Evolutionary conservation across 2,329 filamentous ascomycete species (phyloP).

Genomic region (Colletotrichum spinosum): DNA sequence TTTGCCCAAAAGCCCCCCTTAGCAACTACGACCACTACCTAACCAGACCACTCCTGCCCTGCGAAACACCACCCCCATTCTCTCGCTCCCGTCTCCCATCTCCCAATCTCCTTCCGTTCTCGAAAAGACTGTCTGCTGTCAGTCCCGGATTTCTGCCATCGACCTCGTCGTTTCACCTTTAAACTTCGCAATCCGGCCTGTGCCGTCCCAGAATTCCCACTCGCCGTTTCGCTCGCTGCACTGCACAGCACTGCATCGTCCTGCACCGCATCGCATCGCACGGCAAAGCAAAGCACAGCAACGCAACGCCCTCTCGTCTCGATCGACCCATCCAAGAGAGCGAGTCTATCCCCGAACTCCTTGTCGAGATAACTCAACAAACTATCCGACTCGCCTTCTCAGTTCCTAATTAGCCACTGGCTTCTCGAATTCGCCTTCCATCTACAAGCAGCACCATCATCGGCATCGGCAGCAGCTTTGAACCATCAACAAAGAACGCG

Average conservation of each 20-base stretch:
- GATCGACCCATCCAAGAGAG: not conserved
- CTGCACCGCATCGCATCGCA: not conserved
- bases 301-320: not conserved
- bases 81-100: slow-evolving; percentile 25
- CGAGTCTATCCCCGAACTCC: slow-evolving; percentile 4
- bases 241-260: not conserved
- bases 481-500: slow-evolving; percentile 30
- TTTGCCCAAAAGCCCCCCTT: slow-evolving; percentile 37
- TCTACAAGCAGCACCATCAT: too few species aligned
- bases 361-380: slow-evolving; percentile 17
- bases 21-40: slow-evolving; percentile 35
- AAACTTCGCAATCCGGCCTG: slow-evolving; percentile 38
- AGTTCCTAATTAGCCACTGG: slow-evolving; percentile 17
- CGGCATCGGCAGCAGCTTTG: slow-evolving; percentile 4
- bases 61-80: slow-evolving; percentile 38
- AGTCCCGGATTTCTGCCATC: slow-evolving; percentile 38
- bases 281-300: not conserved
- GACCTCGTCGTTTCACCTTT: slow-evolving; percentile 38
- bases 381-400: slow-evolving; percentile 1
- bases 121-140: slow-evolving; percentile 37
- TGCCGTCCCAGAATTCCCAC: slow-evolving; percentile 36
- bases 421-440: slow-evolving; percentile 3
- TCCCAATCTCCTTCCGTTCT: slow-evolving; percentile 8
- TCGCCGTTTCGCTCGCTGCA: slow-evolving; percentile 33
- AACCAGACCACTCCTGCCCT: slow-evolving; percentile 36